Evolutionary conservation across 208 protist genomes (phyloP).

Genomic region (Naegleria lovaniensis): DNA sequence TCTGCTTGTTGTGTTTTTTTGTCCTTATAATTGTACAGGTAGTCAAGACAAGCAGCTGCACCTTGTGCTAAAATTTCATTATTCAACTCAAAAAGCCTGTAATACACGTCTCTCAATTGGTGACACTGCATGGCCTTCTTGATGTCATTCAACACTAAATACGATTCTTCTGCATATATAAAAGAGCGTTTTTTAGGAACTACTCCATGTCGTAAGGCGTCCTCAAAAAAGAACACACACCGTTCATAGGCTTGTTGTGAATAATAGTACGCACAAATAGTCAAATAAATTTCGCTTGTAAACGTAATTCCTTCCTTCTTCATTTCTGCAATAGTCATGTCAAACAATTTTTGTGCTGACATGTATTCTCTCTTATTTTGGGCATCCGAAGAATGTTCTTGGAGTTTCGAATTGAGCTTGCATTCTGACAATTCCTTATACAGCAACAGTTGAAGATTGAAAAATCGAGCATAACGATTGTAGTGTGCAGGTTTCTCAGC

Average conservation of each 20-base stretch:
- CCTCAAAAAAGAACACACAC: neutral
- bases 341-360: neutral
- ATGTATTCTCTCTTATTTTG: neutral
- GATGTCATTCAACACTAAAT: neutral
- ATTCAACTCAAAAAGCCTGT: neutral
- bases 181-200: neutral
- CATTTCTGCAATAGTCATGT: neutral
- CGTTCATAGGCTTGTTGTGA: neutral
- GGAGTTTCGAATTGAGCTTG: neutral
- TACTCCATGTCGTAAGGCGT: neutral
- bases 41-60: neutral
- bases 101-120: neutral
- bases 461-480: neutral
- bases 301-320: neutral
- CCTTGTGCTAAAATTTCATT: neutral
- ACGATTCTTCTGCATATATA: constrained; percentile 2
- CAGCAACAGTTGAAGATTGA: neutral
- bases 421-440: neutral
- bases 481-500: neutral
- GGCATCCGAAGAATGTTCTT: no score
- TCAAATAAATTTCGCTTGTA: neutral
- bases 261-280: neutral
- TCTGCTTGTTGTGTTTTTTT: neutral
- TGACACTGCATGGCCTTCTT: neutral
- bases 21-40: neutral